These are phyloP conservation scores for Scalesia atractyloides DNA, from an alignment of 129 eudicot species.

Conservation along the genomic window DNA sequence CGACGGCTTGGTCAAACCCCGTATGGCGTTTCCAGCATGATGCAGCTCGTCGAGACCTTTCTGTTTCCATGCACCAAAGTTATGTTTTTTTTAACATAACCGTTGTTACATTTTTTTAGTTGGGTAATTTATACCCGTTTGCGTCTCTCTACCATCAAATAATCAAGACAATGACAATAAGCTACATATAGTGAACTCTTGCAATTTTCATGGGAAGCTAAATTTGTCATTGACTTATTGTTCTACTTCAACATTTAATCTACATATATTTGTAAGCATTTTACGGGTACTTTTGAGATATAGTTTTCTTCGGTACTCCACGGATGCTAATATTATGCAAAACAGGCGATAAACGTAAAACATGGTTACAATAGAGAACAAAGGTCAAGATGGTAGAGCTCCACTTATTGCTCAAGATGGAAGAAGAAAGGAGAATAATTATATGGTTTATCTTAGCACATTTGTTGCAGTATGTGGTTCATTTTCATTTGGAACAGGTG, in stretches of 20 bases:
- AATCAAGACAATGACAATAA: not conserved
- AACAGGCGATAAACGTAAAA: not conserved
- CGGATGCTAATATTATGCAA: conserved; percentile 4
- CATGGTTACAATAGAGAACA: conserved; percentile 31
- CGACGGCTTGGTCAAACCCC: too few species aligned
- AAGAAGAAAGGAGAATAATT: conserved; percentile 33
- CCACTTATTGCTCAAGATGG: conserved; percentile 34
- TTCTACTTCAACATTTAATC: not conserved
- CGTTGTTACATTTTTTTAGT: too few species aligned
- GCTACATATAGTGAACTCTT: conserved; percentile 2
- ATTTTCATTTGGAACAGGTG: conserved; percentile 56
- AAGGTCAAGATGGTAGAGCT: conserved; percentile 37
- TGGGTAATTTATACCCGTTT: too few species aligned
- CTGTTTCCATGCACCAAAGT: too few species aligned
- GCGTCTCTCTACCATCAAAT: too few species aligned
- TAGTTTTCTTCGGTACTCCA: not conserved
- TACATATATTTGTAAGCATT: conserved; percentile 8
- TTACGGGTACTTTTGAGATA: not conserved
- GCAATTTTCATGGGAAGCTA: not conserved
- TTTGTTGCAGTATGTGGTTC: conserved; percentile 65
- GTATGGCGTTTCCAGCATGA: too few species aligned
- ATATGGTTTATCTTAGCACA: conserved; percentile 57
- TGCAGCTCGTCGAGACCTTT: too few species aligned
- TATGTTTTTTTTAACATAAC: too few species aligned
- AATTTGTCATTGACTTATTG: not conserved